phyloP scores from a whole-genome alignment of 768 basidiomycete genomes.

The Termitomyces titanicus region DNA sequence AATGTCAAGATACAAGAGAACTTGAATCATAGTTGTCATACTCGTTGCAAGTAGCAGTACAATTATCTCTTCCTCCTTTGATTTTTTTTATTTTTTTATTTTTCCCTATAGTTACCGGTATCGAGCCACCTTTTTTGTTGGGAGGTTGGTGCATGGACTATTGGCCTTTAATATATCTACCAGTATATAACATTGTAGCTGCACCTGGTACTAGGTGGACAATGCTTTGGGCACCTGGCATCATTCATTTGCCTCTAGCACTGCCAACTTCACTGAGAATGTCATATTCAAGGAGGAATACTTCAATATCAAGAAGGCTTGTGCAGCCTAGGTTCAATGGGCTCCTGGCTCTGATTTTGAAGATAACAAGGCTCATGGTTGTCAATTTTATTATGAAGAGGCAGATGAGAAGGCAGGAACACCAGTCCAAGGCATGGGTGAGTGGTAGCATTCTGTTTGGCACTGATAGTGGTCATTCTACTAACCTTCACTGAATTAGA shows the following conservation, averaged over 20 bases:
- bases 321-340: neutral
- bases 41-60: too few relatives aligned
- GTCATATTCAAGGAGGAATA: neutral
- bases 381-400: neutral
- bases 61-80: too few relatives aligned
- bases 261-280: neutral
- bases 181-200: too few relatives aligned
- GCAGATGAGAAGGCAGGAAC: neutral
- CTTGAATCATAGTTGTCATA: too few relatives aligned
- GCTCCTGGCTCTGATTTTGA: neutral
- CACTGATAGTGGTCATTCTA: neutral
- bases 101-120: too few relatives aligned
- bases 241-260: too few relatives aligned
- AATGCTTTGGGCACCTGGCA: neutral
- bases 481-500: neutral
- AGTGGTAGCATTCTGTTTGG: neutral
- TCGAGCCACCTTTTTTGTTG: too few relatives aligned
- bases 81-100: too few relatives aligned
- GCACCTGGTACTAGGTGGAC: neutral
- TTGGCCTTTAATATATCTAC: too few relatives aligned
- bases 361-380: neutral
- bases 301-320: neutral
- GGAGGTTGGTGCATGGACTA: too few relatives aligned
- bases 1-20: too few relatives aligned
- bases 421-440: neutral